Conservation (phyloP, 345 rosid genomes). For the Clarkia xantiana region DNA sequence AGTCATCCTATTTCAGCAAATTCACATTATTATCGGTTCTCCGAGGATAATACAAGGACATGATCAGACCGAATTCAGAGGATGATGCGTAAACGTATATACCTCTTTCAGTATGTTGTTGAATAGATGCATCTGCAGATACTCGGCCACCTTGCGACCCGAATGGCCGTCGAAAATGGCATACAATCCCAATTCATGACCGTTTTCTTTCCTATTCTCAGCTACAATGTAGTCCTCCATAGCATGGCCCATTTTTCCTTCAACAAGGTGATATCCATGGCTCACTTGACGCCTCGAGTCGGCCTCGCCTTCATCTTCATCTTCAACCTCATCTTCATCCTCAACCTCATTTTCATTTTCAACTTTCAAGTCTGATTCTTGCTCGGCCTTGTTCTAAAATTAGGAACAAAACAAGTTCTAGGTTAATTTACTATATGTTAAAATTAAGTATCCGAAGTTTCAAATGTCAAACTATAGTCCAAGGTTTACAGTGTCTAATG, state of each 20-base stretch:
- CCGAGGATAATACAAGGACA: not conserved
- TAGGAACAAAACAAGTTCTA: not conserved
- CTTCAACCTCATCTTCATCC: constrained; percentile 5
- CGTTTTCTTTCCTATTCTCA: constrained; percentile 18
- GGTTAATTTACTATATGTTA: not conserved
- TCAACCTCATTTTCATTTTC: not conserved
- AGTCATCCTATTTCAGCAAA: constrained; percentile 29
- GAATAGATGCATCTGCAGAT: constrained; percentile 31
- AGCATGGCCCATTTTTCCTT: constrained; percentile 35
- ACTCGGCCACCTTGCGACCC: constrained; percentile 31
- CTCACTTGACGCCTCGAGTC: constrained; percentile 6
- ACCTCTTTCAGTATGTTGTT: constrained; percentile 33
- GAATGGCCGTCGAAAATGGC: constrained; percentile 51
- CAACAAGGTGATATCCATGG: constrained; percentile 36
- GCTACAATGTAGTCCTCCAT: constrained; percentile 47
- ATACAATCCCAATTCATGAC: constrained; percentile 28
- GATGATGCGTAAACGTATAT: no score
- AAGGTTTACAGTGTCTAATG: no score
- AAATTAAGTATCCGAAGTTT: no score
- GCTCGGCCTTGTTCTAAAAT: not conserved
- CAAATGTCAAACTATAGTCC: no score
- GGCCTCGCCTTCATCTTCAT: constrained; percentile 5
- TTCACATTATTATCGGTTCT: not conserved
- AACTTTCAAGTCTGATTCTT: not conserved
- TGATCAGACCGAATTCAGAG: no score